A percentile compares a stretch with the other conserved stretches of the same genome.
phyloP scores from a whole-genome alignment of 1,284 basidiomycete species.

The Marasmius tenuissimus region DNA sequence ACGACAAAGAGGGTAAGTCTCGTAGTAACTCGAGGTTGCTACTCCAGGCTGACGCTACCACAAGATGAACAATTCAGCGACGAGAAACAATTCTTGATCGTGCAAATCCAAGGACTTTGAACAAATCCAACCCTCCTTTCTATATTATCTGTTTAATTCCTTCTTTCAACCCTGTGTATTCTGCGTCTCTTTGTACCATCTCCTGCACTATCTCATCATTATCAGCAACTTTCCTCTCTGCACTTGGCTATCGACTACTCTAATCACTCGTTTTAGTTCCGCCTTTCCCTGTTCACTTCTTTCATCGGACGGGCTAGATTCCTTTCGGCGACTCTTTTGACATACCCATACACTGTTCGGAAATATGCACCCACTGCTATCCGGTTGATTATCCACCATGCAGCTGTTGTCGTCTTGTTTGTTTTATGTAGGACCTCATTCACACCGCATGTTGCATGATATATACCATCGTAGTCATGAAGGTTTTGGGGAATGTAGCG shows the following conservation, averaged over 20 bases:
- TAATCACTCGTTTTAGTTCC: neutral
- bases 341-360: neutral
- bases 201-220: neutral
- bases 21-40: neutral
- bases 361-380: neutral
- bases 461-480: neutral
- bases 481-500: neutral
- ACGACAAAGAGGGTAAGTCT: conserved; percentile 88
- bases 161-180: neutral
- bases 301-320: neutral
- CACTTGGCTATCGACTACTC: neutral
- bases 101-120: conserved; percentile 80
- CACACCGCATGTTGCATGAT: neutral
- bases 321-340: neutral
- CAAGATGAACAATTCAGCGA: conserved; percentile 95
- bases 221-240: neutral
- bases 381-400: neutral
- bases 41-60: neutral
- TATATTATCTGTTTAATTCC: neutral
- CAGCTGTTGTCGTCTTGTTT: neutral
- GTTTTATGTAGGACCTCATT: neutral
- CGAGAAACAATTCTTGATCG: conserved; percentile 95
- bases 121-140: conserved; percentile 15
- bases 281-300: neutral
- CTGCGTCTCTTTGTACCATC: neutral